Evolutionary conservation across 2,329 filamentous ascomycete genomes (phyloP), one percentile per base, ranked within the genome.

Genomic region (Phoma herbarum): DNA sequence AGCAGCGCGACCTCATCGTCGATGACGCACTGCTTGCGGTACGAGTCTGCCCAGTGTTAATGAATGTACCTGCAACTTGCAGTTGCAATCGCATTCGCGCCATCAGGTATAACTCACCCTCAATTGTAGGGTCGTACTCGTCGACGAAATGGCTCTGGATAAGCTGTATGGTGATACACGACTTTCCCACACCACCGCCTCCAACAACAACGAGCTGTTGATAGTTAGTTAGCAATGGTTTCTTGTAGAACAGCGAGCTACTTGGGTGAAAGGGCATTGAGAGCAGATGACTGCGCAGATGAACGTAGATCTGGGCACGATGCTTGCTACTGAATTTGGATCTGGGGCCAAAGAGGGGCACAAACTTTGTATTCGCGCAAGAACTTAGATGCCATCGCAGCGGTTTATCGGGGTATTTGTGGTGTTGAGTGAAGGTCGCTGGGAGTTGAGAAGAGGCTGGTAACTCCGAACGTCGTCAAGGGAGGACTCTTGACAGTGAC

Each of bases 21-120:
- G 78, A 99, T 96, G 71, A 97, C 90, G 79, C 95, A 98, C 86
- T 98, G 95, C 89, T 99, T 99, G 84, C 95, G 93, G 85, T 99
- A 99, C 64, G 95, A 98, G 78, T 99, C 95, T 99, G 78, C 12
- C 12, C 16, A 8, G 25, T 20, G 62, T 61, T 6, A 61, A 44
- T 20, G 44, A 18, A 37, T 35, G 45, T 10, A 9, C 18, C 14
- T 7, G 18, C 4, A 9, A 5, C 44, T 2, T n/a, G n/a, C n/a
- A n/a, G n/a, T 3, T 22, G 22, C 11, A 22, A 46, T 22, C 41
- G 48, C 59, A 42, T 26, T 49, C 44, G 49, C 48, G 41, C 26
- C 25, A 25, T 33, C 9, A 31, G 18, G 23, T 31, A 26, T 10
- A 25, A 72, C 85, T 70, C 80, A 93, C 95, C 95, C 91, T 99